phyloP scores from a whole-genome alignment of 108 stramenopile species.

The Skeletonema potamos region DNA sequence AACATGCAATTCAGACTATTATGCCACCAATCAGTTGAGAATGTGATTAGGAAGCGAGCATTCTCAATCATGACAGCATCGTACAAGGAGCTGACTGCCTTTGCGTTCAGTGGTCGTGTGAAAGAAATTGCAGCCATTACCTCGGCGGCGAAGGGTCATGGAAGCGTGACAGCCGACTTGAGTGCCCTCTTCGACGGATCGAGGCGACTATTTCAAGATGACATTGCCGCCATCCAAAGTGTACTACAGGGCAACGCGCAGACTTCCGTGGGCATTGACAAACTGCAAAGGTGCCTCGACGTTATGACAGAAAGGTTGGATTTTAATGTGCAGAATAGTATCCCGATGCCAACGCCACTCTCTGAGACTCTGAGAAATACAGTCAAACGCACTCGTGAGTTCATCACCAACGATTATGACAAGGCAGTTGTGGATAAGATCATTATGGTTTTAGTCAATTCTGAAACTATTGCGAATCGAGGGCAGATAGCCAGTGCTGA shows the following conservation, averaged over 20 bases:
- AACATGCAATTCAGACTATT: constrained; percentile 97
- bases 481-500: constrained; percentile 55
- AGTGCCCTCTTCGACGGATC: constrained; percentile 66
- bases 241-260: constrained; percentile 60
- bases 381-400: constrained; percentile 74
- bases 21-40: constrained; percentile 91
- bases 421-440: constrained; percentile 93
- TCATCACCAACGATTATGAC: constrained; percentile 83
- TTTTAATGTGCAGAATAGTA: constrained; percentile 94
- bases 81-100: constrained; percentile 83
- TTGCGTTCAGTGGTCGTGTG: constrained; percentile 82
- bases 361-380: constrained; percentile 85
- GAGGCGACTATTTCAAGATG: constrained; percentile 73
- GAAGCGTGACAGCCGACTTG: constrained; percentile 62
- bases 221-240: constrained; percentile 75
- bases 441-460: constrained; percentile 89
- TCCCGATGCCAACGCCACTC: constrained; percentile 85
- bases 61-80: constrained; percentile 71
- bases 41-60: constrained; percentile 93
- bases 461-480: constrained; percentile 74
- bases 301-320: constrained; percentile 95
- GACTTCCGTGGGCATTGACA: constrained; percentile 74
- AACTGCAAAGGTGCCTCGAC: constrained; percentile 86
- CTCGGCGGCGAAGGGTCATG: constrained; percentile 56
- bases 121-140: constrained; percentile 76